Percentiles rank a stretch among this genome's conserved stretches.
Evolutionary conservation across 140 eudicot species (phyloP).

Genomic region (Erigeron philadelphicus): DNA sequence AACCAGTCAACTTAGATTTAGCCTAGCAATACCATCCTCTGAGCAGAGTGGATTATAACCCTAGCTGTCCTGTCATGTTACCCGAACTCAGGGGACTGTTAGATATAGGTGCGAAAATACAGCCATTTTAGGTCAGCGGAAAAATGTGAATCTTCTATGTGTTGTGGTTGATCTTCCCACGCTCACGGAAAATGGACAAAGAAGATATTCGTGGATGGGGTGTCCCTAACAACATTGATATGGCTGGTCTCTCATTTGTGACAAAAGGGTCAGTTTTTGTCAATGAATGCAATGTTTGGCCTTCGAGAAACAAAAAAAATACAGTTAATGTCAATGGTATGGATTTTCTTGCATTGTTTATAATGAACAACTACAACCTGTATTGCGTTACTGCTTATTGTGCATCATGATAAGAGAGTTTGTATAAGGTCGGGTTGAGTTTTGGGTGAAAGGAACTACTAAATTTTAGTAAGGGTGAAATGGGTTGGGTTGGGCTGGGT

Average conservation of each 20-base stretch:
- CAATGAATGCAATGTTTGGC: slow-evolving; percentile 22
- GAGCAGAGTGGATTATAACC: slow-evolving; percentile 56
- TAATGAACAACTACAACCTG: not conserved
- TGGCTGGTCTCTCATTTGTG: slow-evolving; percentile 50
- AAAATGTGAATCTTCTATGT: slow-evolving; percentile 51
- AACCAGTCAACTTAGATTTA: no score
- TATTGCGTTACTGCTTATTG: no score
- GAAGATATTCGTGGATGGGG: slow-evolving; percentile 56
- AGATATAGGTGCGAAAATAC: slow-evolving; percentile 52
- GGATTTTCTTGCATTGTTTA: slow-evolving; percentile 1
- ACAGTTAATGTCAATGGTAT: slow-evolving; percentile 52
- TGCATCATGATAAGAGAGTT: no score
- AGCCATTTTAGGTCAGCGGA: slow-evolving; percentile 53
- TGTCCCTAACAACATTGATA: slow-evolving; percentile 49
- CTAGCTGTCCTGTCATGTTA: slow-evolving; percentile 43
- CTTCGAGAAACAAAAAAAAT: slow-evolving; percentile 42
- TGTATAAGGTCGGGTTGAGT: no score
- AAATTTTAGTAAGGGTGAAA: no score
- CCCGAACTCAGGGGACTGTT: slow-evolving; percentile 36
- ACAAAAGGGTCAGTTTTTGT: slow-evolving; percentile 37
- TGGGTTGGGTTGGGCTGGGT: no score
- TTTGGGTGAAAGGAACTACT: no score
- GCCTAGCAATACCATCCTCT: slow-evolving; percentile 49
- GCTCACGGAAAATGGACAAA: slow-evolving; percentile 44
- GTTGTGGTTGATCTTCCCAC: slow-evolving; percentile 53